Evolutionary conservation across 352 stramenopile species (phyloP), one percentile per base, ranked within the genome.

Genomic region (Aphanomyces invadans): DNA sequence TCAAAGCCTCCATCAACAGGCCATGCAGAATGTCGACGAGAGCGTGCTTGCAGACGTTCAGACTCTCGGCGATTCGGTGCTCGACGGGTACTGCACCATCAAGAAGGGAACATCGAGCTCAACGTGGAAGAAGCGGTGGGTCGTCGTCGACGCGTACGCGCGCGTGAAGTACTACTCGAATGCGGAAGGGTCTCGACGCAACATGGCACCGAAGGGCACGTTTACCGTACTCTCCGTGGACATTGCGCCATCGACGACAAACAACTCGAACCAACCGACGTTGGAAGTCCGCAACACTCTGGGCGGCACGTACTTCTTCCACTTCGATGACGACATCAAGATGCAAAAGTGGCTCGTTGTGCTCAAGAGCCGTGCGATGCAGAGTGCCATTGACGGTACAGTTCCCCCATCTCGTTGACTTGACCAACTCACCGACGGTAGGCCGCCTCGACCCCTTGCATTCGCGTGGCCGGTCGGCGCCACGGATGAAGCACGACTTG

Each of bases 71-170:
- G 80, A 91, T 62, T 79, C 81, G 33, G 42, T 72, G 31, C 66
- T 93, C 49, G 80, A 90, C 49, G 85, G 83, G 33, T 93, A 84
- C 80, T 70, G 91, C 55, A 72, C 90, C 0, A 81, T 93, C 36
- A 91, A 93, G 67, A 89, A 88, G 65, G 80, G 78, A 3, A 44
- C 78, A 33, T 78, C 85, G 59, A 81, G 81, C 23, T 87, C 86
- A 54, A 79, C 87, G 70, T 93, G 85, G 85, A 91, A 93, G 72
- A 93, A 93, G 53, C 80, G 83, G 33, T 93, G 78, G 59, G 81
- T 91, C 15, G 75, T 89, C 48, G 70, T 93, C 44, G 82, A 91
- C 69, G 74, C 70, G 12, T 86, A 90, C 63, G 82, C 79, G 21
- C 73, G 83, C 55, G 73, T 93, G 66, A 89, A 88, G 73, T 91